These are phyloP conservation scores for Euphorbia schlechtendalii DNA, from an alignment of 441 rosid species.

Conservation along the genomic window DNA sequence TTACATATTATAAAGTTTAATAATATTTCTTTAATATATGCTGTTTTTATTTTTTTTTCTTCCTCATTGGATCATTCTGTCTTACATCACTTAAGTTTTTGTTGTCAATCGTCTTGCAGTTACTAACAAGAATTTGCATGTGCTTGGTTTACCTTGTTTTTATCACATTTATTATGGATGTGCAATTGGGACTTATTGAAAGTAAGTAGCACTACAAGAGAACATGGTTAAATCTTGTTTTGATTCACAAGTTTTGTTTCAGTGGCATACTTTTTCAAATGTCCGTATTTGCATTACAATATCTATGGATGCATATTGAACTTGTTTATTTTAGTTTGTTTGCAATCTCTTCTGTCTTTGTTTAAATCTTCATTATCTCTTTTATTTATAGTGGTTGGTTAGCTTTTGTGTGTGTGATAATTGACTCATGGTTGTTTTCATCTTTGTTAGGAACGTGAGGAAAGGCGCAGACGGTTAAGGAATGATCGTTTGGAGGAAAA, in stretches of 20 bases:
- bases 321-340: not conserved
- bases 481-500: conserved; percentile 57
- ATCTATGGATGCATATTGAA: not conserved
- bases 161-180: not conserved
- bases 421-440: not conserved
- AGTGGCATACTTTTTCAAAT: not conserved
- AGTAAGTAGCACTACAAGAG: not conserved
- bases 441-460: conserved; percentile 77
- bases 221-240: not conserved
- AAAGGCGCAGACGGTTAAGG: conserved; percentile 74
- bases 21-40: not conserved
- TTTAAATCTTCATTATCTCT: not conserved
- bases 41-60: not conserved
- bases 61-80: not conserved
- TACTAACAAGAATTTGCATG: not conserved
- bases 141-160: not conserved
- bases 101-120: not conserved
- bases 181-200: not conserved
- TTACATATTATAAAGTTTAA: not conserved
- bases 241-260: not conserved
- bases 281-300: not conserved
- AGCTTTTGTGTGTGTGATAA: not conserved
- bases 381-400: not conserved
- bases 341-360: not conserved
- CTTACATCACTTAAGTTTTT: not conserved